Evolutionary conservation across 306 rosid genomes (phyloP).

Genomic region (Prunus kanzakura): DNA sequence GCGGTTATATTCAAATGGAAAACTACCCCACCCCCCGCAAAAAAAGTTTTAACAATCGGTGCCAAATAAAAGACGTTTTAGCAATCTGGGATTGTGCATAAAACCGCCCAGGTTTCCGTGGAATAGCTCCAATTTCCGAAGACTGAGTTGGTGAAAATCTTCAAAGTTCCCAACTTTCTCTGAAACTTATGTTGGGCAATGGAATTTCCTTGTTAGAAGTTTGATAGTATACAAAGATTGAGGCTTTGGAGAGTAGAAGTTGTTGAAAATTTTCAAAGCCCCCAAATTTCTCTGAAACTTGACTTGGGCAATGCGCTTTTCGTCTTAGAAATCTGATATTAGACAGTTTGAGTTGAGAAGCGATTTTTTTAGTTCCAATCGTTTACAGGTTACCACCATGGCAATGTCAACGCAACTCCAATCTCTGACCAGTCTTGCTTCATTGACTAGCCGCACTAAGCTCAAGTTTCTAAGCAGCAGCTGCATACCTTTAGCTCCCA

Average conservation of each 20-base stretch:
- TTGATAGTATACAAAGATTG: neutral
- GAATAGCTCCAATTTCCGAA: neutral
- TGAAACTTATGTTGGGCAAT: neutral
- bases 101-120: neutral
- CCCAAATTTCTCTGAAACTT: neutral
- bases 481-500: neutral
- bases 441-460: constrained; percentile 14
- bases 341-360: neutral
- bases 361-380: neutral
- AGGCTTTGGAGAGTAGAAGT: neutral
- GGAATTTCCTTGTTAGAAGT: neutral
- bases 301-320: neutral
- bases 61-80: too few species aligned
- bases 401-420: constrained; percentile 14
- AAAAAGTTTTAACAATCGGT: too few species aligned
- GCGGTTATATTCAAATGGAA: too few species aligned
- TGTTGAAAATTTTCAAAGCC: neutral
- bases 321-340: neutral
- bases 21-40: too few species aligned
- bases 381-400: neutral
- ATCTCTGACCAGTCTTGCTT: constrained; percentile 12
- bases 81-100: too few species aligned
- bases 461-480: constrained; percentile 3
- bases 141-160: neutral
- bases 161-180: neutral